A percentile compares a stretch with the other conserved stretches of the same genome.
Evolutionary conservation across 345 rosid species (phyloP).

Genomic region (Eucalyptus globulus): DNA sequence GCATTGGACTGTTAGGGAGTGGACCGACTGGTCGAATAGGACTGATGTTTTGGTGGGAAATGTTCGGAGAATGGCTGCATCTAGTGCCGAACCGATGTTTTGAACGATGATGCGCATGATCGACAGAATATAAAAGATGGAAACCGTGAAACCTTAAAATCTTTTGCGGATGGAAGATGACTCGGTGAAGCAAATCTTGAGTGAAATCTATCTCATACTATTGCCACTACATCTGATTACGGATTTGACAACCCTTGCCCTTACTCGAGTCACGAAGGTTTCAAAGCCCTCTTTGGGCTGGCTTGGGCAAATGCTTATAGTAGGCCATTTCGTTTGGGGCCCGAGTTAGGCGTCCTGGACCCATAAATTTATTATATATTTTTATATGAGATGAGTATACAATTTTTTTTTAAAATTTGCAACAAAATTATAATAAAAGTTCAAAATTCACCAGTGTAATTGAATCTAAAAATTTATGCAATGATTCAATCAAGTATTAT

Average conservation of each 20-base stretch:
- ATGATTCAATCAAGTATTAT: fast-evolving
- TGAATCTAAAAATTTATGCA: fast-evolving
- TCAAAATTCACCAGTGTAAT: fast-evolving
- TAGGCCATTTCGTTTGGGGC: fast-evolving
- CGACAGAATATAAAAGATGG: fast-evolving
- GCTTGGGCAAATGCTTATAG: background rate
- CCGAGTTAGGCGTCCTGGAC: fast-evolving
- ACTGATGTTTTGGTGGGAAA: background rate
- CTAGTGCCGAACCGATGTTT: background rate
- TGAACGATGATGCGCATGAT: background rate
- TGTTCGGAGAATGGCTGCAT: background rate
- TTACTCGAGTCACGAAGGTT: fast-evolving
- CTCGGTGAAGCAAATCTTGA: fast-evolving
- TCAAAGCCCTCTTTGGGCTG: background rate
- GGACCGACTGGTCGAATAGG: background rate
- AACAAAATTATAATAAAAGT: fast-evolving
- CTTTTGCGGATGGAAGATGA: background rate
- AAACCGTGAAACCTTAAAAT: background rate
- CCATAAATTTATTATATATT: background rate
- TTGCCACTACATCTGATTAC: fast-evolving
- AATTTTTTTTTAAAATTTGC: background rate
- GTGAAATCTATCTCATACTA: background rate
- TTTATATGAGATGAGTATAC: fast-evolving
- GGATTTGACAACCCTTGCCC: fast-evolving
- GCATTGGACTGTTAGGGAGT: background rate